These are phyloP conservation scores for Hansenula sp. DNA, from an alignment of 1,139 yeast species.

Conservation along the genomic window DNA sequence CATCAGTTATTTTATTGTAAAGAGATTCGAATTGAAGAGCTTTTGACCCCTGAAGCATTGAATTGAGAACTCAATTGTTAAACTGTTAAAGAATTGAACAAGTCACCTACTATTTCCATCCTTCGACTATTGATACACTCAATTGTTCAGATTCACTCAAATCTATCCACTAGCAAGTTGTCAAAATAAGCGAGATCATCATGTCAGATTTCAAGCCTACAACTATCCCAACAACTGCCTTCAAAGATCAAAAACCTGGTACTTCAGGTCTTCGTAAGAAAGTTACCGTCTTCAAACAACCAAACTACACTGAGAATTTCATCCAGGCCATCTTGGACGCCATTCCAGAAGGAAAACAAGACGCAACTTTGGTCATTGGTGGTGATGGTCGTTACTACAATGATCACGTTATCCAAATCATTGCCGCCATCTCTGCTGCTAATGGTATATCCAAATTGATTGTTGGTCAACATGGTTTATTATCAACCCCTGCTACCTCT, in stretches of 20 bases:
- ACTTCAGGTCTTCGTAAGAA: slow-evolving; percentile 95
- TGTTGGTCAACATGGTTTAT: slow-evolving; percentile 81
- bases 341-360: slow-evolving; percentile 83
- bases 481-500: slow-evolving; percentile 96
- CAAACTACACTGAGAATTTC: slow-evolving; percentile 88
- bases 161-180: too few species aligned
- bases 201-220: slow-evolving; percentile 8
- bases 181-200: neutral
- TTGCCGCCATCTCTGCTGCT: slow-evolving; percentile 82
- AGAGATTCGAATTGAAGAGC: too few species aligned
- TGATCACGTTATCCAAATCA: slow-evolving; percentile 74
- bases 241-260: slow-evolving; percentile 93
- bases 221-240: slow-evolving; percentile 57
- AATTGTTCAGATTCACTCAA: too few species aligned
- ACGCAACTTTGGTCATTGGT: slow-evolving; percentile 82
- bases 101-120: too few species aligned
- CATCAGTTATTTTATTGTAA: too few species aligned
- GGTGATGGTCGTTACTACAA: slow-evolving; percentile 97
- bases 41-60: too few species aligned
- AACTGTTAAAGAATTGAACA: too few species aligned
- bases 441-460: slow-evolving; percentile 85
- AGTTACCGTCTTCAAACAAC: slow-evolving; percentile 77
- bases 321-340: slow-evolving; percentile 81
- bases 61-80: too few species aligned
- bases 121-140: too few species aligned